Base-by-base conservation (phyloP, 2,329 filamentous ascomycete species). In the Fragosphaeria purpurea region DNA sequence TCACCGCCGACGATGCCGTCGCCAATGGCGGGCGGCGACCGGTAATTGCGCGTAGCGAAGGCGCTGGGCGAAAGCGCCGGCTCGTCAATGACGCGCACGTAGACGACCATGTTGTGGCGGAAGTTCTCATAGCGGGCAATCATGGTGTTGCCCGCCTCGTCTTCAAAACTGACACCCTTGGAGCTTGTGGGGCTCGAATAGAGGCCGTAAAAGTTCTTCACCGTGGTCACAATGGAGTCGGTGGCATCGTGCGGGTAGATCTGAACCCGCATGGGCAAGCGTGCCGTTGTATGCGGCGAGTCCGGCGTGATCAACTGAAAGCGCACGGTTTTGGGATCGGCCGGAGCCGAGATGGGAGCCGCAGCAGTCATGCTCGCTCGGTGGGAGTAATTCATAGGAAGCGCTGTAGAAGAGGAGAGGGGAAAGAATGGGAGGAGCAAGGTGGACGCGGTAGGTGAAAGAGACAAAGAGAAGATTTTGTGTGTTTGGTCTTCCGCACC, bases 41-140 rank as follows among this genome's bases (percentile, higher is more conserved):
- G 53, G 44, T 55, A 56, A 46, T 43, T 48, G 52, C 53, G 55
- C 11, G 54, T 44, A 39, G 54, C 52, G 60, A 73, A 77, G 45
- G 70, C 60, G 47, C 67, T 67, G 52, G 70, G 60, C 33, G 69
- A 62, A 46, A 67, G 65, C 50, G 73, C 65, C 41, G 74, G 67
- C 59, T 82, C 76, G 47, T 83, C 78, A 64, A 89, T 86, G 54
- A 93, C 85, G 62, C 91, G 83, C 55, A 98, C 91, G 66, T 93
- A 93, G 60, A 98, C 88, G 43, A 85, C 82, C 86, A 95, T 95
- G 67, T 90, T 85, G 67, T 95, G 83, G 60, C 79, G 78, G 64
- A 98, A 89, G 73, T 98, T 98, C 69, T 97, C 91, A 67, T 95
- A 96, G 54, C 88, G 82, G 56, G 91, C 89, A 67, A 98, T 97